Base-by-base conservation (phyloP, 2,329 filamentous ascomycete genomes). In the Colletotrichum orbiculare region DNA sequence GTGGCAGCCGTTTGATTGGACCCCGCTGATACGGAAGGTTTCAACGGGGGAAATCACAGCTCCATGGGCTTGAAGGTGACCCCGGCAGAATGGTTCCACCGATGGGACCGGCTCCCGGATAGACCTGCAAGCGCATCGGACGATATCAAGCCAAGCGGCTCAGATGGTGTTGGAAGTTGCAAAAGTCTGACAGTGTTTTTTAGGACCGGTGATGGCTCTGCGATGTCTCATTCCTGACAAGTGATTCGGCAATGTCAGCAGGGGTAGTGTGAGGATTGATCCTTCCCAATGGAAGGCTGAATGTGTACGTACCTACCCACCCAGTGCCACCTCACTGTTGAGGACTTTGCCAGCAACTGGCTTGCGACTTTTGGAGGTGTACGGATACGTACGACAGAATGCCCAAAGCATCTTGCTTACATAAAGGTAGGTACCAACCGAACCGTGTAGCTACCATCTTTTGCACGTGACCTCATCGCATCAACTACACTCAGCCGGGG, bases 41-140 rank as follows among this genome's bases (percentile, higher is more conserved):
- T 33, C 39, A 35, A 46, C 56, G 13, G 11, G n/a, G 46, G 4
- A 4, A 25, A 25, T 4, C 25, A 25, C 25, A 25, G 25, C 25
- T 25, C 25, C 25, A 25, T 4, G 15, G 15, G 15, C 15, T 17
- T 17, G 54, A 34, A 59, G 35, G 39, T 33, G 15, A 11, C 25
- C 9, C 13, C 64, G 60, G 64, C 37, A 49, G 17, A 50, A 66
- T 66, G 50, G 64, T 66, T 66, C 60, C 46, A 66, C 64, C 64
- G 64, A 59, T 41, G 17, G 34, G 42, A 35, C 25, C 60, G 47
- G 62, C 50, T 25, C 17, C 15, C 64, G 64, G 47, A 42, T 7
- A 9, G 38, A 52, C 38, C 12, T 59, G 17, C 38, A 15, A 33
- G 15, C 45, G 43, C 42, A 48, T 64, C 60, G 39, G 48, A 64